phyloP scores from a whole-genome alignment of 2,329 filamentous ascomycete species.

The Chlorencoelia australis region DNA sequence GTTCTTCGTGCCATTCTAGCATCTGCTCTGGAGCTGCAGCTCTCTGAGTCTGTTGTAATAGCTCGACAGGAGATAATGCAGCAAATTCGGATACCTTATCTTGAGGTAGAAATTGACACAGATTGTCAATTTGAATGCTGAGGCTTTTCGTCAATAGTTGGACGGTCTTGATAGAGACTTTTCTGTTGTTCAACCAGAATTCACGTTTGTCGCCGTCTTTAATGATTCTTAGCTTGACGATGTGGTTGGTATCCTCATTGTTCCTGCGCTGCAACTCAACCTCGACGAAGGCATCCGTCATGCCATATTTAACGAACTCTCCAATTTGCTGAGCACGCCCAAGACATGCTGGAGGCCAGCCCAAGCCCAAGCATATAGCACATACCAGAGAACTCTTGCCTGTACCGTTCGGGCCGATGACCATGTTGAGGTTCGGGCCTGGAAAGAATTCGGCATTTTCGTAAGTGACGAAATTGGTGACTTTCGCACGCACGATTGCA shows the following conservation, averaged over 20 bases:
- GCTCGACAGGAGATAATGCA: constrained; percentile 66
- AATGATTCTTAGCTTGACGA: constrained; percentile 68
- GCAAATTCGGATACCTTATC: constrained; percentile 95
- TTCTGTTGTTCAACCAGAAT: constrained; percentile 67
- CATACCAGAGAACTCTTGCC: constrained; percentile 97
- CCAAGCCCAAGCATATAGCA: constrained; percentile 87
- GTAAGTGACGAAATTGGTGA: constrained; percentile 92
- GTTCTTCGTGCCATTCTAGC: constrained; percentile 62
- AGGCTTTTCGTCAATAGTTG: constrained; percentile 58
- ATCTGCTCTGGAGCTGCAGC: constrained; percentile 79
- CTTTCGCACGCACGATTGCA: constrained; percentile 76
- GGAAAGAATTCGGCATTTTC: constrained; percentile 83
- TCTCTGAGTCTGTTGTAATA: constrained; percentile 76
- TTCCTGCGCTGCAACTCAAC: constrained; percentile 71
- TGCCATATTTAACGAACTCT: constrained; percentile 90
- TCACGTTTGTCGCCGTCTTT: constrained; percentile 71
- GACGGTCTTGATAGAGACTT: constrained; percentile 52
- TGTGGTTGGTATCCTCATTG: constrained; percentile 51
- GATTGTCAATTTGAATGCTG: constrained; percentile 91
- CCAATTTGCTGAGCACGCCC: constrained; percentile 76
- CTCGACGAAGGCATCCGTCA: constrained; percentile 68
- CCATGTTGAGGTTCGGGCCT: constrained; percentile 92
- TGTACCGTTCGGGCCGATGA: constrained; percentile 97
- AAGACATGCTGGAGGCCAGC: constrained; percentile 71
- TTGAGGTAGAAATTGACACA: constrained; percentile 94